phyloP scores from a whole-genome alignment of 2,329 filamentous ascomycete species.

The Cladophialophora yegresii region DNA sequence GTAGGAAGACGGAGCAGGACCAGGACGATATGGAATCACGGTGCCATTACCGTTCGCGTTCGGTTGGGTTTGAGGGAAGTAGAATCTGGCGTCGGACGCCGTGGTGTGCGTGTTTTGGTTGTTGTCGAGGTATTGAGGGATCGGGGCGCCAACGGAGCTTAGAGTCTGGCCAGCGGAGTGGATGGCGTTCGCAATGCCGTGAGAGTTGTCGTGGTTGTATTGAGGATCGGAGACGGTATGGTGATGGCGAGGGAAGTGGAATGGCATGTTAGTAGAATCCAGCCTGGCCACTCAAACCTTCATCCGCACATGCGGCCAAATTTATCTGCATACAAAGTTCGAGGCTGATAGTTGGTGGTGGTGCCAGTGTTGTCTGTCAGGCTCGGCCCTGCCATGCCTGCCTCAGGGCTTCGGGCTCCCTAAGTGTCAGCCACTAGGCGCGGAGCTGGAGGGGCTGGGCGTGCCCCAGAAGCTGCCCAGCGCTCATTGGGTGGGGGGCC shows the following conservation, averaged over 20 bases:
- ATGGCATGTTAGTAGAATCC: conserved; percentile 31
- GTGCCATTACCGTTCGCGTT: conserved; percentile 31
- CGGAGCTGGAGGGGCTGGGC: background rate
- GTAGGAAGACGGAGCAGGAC: conserved; percentile 25
- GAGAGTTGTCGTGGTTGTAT: conserved; percentile 33
- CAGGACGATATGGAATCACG: conserved; percentile 33
- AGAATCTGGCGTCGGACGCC: conserved; percentile 27
- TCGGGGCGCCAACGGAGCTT: conserved; percentile 51
- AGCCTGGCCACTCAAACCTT: background rate
- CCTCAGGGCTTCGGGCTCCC: background rate
- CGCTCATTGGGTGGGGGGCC: background rate
- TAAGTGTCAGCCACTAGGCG: conserved; percentile 16
- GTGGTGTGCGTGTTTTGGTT: conserved; percentile 25
- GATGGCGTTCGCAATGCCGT: conserved; percentile 42
- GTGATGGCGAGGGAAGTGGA: conserved; percentile 34
- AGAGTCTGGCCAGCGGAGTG: conserved; percentile 51
- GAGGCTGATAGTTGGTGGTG: background rate
- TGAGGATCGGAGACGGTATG: conserved; percentile 31
- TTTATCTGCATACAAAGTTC: conserved; percentile 8
- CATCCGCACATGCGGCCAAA: conserved; percentile 8
- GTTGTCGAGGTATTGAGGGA: conserved; percentile 40
- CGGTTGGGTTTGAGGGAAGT: conserved; percentile 24
- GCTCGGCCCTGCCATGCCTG: conserved; percentile 2
- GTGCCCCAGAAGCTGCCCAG: background rate
- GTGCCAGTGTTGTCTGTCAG: background rate